These are phyloP conservation scores for Trypanosoma boissoni DNA, from an alignment of 208 protist species.

Conservation along the genomic window DNA sequence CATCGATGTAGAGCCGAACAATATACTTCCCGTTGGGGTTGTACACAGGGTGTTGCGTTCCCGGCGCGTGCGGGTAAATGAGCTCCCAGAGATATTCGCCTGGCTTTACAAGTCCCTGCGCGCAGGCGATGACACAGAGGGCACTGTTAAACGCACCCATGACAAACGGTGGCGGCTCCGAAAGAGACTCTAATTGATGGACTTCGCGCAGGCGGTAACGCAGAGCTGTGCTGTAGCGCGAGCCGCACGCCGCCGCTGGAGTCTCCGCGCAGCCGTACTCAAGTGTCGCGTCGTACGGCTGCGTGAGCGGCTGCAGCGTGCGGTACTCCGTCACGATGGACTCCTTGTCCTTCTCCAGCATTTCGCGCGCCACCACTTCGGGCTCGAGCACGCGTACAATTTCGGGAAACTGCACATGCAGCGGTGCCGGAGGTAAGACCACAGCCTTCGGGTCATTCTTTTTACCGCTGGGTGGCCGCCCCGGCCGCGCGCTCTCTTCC, in stretches of 20 bases:
- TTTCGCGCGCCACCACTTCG: conserved; percentile 39
- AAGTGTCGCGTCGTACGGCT: conserved; percentile 72
- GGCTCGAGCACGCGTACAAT: conserved; percentile 56
- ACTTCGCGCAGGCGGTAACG: conserved; percentile 73
- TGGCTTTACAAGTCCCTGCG: conserved; percentile 41
- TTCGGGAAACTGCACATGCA: conserved; percentile 73
- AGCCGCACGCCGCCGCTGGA: conserved; percentile 61
- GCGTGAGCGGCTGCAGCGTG: conserved; percentile 59
- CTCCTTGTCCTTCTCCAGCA: too few species aligned
- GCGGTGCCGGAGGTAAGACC: conserved; percentile 22
- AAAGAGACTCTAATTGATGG: conserved; percentile 58
- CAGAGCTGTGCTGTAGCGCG: conserved; percentile 77
- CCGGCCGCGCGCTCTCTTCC: conserved; percentile 20
- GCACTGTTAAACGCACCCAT: conserved; percentile 91
- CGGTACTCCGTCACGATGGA: conserved; percentile 61
- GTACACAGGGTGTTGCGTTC: conserved; percentile 84
- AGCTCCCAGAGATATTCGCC: conserved; percentile 89
- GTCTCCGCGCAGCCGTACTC: conserved; percentile 58
- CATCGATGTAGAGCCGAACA: conserved; percentile 87
- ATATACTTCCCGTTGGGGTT: conserved; percentile 90
- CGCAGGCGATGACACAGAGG: conserved; percentile 56
- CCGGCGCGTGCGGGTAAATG: conserved; percentile 79
- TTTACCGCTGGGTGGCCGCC: conserved; percentile 2
- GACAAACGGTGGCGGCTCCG: conserved; percentile 72
- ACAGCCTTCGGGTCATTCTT: conserved; percentile 25